Base-by-base conservation (phyloP, 2,329 filamentous ascomycete genomes). In the Aotearoamyces nothofagi region DNA sequence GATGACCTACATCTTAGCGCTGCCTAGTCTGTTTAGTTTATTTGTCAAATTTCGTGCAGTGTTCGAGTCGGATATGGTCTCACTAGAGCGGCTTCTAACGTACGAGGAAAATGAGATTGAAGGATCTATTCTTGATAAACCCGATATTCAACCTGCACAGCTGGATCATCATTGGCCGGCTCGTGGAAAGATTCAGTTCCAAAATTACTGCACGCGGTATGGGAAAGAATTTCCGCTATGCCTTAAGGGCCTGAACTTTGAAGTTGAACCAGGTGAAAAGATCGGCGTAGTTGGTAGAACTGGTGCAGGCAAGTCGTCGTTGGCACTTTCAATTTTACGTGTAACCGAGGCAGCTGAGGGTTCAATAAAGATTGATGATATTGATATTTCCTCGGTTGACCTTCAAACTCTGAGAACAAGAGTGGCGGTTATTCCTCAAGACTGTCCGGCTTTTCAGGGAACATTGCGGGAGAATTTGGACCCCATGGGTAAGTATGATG, bases 201-300 rank as follows among this genome's bases (percentile, higher is more conserved):
- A 25, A 12, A 8, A 8, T 8, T 25, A 25, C 23, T 8, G 23
- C 11, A 6, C 14, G 8, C 8, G 8, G 8, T 12, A 25, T 25
- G 8, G 7, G 10, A 8, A 8, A 8, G 23, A 6, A 8, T 7
- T 12, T n/a, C n/a, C n/a, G n/a, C n/a, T n/a, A n/a, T n/a, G n/a
- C n/a, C n/a, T n/a, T n/a, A n/a, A n/a, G n/a, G 73, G 73, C 0
- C 55, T 84, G n/a, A 63, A 57, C 36, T 76, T 86, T 59, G 70
- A 78, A 41, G 68, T 84, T 24, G 52, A 55, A 7, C 74, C 74
- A 8, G 79, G 79, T 34, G 78, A 84, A 54, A 70, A 78, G 20
- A 74, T 86, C 39, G 79, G 78, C 24, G 73, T 86, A 17, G 76
- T 84, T 2, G 79, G 79, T 3, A 72, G 79, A 8, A 84, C 79